Percentiles rank a stretch among this genome's conserved stretches.
These are phyloP conservation scores for Penicillium manginii DNA, from an alignment of 495 filamentous ascomycete species.

Conservation along the genomic window DNA sequence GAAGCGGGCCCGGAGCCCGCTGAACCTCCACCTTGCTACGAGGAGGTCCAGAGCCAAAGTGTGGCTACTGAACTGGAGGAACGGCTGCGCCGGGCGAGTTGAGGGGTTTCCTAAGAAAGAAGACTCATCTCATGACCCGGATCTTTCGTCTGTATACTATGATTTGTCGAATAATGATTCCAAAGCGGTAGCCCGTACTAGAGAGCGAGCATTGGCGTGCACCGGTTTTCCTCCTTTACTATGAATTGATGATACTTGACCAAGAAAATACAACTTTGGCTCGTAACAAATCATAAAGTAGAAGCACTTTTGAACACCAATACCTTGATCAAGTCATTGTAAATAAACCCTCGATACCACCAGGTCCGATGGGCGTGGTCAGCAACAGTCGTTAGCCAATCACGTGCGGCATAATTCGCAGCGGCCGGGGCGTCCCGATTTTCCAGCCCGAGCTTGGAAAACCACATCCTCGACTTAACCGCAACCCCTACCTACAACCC, in stretches of 20 bases:
- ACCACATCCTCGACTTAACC: slow-evolving; percentile 40
- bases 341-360: background rate
- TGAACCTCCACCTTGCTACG: slow-evolving; percentile 91
- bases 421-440: slow-evolving; percentile 52
- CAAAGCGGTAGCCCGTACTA: background rate
- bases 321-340: background rate
- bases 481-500: slow-evolving; percentile 39
- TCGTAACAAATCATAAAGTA: too few species aligned
- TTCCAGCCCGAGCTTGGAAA: slow-evolving; percentile 48
- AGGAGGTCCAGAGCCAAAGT: slow-evolving; percentile 83
- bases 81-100: slow-evolving; percentile 42
- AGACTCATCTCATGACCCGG: background rate
- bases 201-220: slow-evolving; percentile 4
- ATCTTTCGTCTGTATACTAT: background rate
- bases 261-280: background rate
- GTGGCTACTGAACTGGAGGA: slow-evolving; percentile 65
- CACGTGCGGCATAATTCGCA: slow-evolving; percentile 52
- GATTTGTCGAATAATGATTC: slow-evolving; percentile 1
- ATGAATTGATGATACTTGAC: background rate
- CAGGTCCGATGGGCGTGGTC: background rate
- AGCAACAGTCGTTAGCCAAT: slow-evolving; percentile 35
- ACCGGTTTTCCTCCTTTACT: background rate
- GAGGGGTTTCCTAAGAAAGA: background rate
- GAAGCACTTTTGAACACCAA: too few species aligned
- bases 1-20: slow-evolving; percentile 51